phyloP scores from a whole-genome alignment of 306 rosid genomes.

The Cucurbita maxima region DNA sequence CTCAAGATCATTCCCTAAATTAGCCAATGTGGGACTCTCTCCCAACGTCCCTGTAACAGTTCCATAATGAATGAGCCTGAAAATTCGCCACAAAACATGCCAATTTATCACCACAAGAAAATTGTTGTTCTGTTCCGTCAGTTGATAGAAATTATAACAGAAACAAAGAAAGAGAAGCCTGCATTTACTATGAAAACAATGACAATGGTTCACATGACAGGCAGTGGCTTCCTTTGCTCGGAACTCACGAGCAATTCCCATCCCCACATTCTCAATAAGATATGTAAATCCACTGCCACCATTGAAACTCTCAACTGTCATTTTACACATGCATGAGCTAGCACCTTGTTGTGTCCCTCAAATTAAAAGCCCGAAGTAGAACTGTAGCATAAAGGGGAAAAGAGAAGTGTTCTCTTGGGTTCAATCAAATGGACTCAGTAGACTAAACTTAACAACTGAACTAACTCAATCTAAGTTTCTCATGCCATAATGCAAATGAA shows the following conservation, averaged over 20 bases:
- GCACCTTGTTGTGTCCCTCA: background rate
- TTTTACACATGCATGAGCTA: background rate
- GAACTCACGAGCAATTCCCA: background rate
- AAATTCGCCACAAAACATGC: background rate
- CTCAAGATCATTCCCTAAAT: no score
- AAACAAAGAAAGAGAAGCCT: background rate
- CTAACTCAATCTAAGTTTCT: background rate
- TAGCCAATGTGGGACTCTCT: no score
- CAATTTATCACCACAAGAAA: background rate
- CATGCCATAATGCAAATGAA: background rate
- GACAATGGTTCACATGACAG: background rate
- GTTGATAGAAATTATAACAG: background rate
- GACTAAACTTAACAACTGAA: background rate
- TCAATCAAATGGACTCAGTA: background rate
- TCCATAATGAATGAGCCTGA: background rate
- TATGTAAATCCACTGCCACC: background rate
- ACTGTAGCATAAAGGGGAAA: background rate
- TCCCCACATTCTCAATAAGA: background rate
- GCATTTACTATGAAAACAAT: background rate
- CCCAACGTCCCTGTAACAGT: no score
- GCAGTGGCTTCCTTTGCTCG: background rate
- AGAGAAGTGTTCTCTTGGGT: background rate
- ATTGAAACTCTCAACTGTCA: background rate
- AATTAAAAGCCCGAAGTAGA: background rate
- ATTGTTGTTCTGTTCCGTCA: background rate